Evolutionary conservation across 768 basidiomycete genomes (phyloP).

Genomic region (Termitomyces sp.): DNA sequence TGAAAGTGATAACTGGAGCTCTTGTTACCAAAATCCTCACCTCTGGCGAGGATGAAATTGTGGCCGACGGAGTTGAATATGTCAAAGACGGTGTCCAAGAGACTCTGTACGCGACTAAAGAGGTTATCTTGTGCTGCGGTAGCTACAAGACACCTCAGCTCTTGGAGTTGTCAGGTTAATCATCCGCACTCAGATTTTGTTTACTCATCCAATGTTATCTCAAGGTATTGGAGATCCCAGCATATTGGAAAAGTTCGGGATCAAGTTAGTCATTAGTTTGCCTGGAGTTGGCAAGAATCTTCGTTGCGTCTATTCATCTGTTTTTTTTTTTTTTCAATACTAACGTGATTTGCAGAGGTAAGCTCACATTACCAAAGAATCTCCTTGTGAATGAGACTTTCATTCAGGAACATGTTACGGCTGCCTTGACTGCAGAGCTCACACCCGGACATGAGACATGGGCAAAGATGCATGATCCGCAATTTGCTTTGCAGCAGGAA

Average conservation of each 20-base stretch:
- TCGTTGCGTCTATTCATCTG: no score
- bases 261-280: background rate
- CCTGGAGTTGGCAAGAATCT: no score
- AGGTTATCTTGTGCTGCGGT: no score
- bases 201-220: background rate
- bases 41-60: no score
- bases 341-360: background rate
- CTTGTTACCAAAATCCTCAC: no score
- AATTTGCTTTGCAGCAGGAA: background rate
- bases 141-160: background rate
- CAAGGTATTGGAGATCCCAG: conserved; percentile 7
- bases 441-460: background rate
- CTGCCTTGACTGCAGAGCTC: background rate
- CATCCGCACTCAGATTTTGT: background rate
- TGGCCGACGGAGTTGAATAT: no score
- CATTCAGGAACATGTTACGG: background rate
- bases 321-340: no score
- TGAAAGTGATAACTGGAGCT: no score
- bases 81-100: no score
- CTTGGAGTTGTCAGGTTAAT: conserved; percentile 10
- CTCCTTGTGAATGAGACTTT: background rate
- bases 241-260: background rate
- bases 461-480: background rate
- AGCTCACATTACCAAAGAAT: background rate
- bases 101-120: no score